Conservation (phyloP, 192 early-diverging fungal genomes). For the Podila epigama region DNA sequence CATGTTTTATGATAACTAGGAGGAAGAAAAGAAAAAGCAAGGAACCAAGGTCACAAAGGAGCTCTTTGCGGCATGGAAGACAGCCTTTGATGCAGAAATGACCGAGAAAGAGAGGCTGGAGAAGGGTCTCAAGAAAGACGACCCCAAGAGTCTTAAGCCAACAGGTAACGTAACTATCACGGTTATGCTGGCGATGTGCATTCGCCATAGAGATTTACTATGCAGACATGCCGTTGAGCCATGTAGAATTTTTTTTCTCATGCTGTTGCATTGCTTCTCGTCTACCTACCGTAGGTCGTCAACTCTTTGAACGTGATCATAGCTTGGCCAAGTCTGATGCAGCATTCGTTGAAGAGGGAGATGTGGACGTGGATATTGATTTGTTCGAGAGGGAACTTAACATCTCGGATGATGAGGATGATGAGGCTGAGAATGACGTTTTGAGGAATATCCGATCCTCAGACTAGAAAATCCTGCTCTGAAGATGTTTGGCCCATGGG, state of each 20-base stretch:
- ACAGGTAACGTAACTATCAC: slow-evolving; percentile 42
- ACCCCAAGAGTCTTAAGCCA: slow-evolving; percentile 52
- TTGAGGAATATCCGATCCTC: slow-evolving; percentile 44
- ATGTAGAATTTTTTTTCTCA: background rate
- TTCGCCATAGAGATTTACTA: background rate
- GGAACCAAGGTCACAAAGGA: slow-evolving; percentile 87
- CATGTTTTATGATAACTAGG: no score
- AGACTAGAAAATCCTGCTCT: background rate
- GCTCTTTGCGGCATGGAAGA: slow-evolving; percentile 82
- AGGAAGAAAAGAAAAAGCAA: slow-evolving; percentile 75
- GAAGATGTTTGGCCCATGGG: background rate
- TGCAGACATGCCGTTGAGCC: background rate
- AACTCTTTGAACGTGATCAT: slow-evolving; percentile 93
- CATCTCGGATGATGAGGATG: slow-evolving; percentile 62
- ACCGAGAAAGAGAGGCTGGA: slow-evolving; percentile 56
- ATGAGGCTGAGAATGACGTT: slow-evolving; percentile 68
- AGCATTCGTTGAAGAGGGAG: slow-evolving; percentile 83
- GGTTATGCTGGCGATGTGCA: background rate
- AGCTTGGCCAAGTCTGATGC: slow-evolving; percentile 85
- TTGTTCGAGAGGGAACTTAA: slow-evolving; percentile 74
- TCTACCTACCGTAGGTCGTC: slow-evolving; percentile 64
- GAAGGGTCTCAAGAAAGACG: slow-evolving; percentile 53
- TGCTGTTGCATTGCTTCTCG: background rate
- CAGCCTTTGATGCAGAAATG: slow-evolving; percentile 78
- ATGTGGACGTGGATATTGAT: slow-evolving; percentile 83